Evolutionary conservation across 768 basidiomycete genomes (phyloP), one percentile per base, ranked within the genome.

Genomic region (Tricholoma terreum): DNA sequence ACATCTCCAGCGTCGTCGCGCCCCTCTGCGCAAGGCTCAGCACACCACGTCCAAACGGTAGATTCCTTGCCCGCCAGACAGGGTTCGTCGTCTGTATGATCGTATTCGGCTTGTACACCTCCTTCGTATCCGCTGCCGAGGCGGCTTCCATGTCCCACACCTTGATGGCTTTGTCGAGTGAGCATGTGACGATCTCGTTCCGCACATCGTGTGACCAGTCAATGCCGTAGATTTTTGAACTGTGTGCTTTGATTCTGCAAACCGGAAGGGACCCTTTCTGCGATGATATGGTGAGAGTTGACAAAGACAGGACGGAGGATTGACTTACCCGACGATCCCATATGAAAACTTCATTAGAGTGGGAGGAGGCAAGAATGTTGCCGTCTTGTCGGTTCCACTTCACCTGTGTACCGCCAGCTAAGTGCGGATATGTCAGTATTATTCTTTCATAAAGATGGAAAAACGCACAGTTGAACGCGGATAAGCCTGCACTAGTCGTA

Each of bases 201-300:
- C 79, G 74, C 40, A 78, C 73, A 15, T 80, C 75, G 51, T 92
- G 86, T 6, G 92, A 87, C 95, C 96, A 99, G 71, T 98, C 96
- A 54, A 99, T 94, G 1, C 97, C 97, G 60, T 99, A 98, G 45
- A 98, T 97, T 72, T 94, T 94, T 33, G 92, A 84, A n/a, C 75
- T 77, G 65, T 98, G 95, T 0, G 92, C 95, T 27, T 79, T 77
- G 56, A 98, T 87, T 5, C 80, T 80, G 10, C 84, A 79, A 5
- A 91, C 73, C 1, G 92, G 92, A 7, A 94, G 78, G 5, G 90
- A 94, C 7, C 92, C 93, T 86, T 94, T 96, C 89, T 94, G 43
- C 30, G n/a, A 50, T 53, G 19, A 52, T 15, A 30, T 2, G 35
- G 4, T 12, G 51, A n/a, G 24, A 6, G 24, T 12, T 35, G 21